Evolutionary conservation across 441 rosid genomes (phyloP).

Genomic region (Erodium texanum): DNA sequence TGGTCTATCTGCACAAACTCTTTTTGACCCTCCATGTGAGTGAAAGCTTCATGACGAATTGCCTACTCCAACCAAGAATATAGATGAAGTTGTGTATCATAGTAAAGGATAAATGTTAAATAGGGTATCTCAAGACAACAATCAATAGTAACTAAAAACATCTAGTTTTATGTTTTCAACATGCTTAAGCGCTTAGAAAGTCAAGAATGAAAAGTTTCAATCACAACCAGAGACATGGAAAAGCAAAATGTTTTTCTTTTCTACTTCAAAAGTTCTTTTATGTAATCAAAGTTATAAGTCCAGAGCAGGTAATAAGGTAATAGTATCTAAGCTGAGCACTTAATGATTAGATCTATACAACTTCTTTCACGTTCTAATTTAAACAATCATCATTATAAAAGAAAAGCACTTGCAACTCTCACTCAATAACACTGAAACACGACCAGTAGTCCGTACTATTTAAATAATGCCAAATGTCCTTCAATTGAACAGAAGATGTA

Average conservation of each 20-base stretch:
- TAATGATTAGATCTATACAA: background rate
- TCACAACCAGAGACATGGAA: background rate
- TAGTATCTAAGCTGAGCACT: background rate
- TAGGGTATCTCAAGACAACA: background rate
- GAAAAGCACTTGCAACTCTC: background rate
- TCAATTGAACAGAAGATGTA: background rate
- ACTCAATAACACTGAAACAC: background rate
- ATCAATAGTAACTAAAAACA: background rate
- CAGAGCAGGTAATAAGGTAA: background rate
- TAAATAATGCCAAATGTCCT: background rate
- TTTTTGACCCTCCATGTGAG: slow-evolving; percentile 86
- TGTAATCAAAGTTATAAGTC: background rate
- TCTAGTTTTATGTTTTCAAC: slow-evolving; percentile 1
- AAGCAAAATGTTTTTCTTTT: background rate
- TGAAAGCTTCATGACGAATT: slow-evolving; percentile 97
- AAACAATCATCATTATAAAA: slow-evolving; percentile 3
- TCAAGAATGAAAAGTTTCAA: background rate
- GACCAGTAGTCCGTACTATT: background rate
- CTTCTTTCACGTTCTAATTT: background rate
- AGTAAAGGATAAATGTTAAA: background rate
- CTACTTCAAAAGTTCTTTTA: background rate
- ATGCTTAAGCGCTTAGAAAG: background rate
- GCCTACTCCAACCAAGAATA: slow-evolving; percentile 43
- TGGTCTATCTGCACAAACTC: slow-evolving; percentile 91
- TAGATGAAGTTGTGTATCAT: background rate